A percentile compares a stretch with the other conserved stretches of the same genome.
Conservation (phyloP, 1,139 yeast species). For the Pichia sp. region DNA sequence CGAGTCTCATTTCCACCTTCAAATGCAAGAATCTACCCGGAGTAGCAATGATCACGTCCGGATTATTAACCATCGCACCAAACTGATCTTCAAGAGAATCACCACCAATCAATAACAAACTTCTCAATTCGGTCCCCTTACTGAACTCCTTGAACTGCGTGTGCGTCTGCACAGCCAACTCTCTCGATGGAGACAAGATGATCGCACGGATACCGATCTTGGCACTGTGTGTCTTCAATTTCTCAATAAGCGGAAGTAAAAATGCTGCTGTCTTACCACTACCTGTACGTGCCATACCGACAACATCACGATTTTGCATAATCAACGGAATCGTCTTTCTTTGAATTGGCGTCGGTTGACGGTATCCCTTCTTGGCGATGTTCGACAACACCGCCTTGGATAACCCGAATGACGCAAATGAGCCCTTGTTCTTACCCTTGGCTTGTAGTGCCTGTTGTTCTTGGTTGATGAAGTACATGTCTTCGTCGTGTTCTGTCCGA, state of each 20-base stretch:
- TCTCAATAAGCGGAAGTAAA: conserved; percentile 88
- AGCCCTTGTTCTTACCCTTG: conserved; percentile 55
- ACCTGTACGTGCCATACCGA: conserved; percentile 99
- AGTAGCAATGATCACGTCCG: conserved; percentile 94
- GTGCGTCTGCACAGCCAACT: conserved; percentile 88
- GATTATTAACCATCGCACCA: conserved; percentile 87
- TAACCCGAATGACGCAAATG: conserved; percentile 89
- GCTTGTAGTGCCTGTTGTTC: conserved; percentile 54
- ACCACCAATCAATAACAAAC: conserved; percentile 90
- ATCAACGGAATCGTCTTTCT: conserved; percentile 91
- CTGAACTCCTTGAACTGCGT: conserved; percentile 89
- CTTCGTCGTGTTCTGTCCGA: conserved; percentile 24
- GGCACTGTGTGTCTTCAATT: conserved; percentile 77
- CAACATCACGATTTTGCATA: conserved; percentile 87
- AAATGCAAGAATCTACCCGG: conserved; percentile 97
- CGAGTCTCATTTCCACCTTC: conserved; percentile 92
- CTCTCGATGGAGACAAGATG: conserved; percentile 90
- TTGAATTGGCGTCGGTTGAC: conserved; percentile 97
- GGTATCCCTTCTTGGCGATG: conserved; percentile 82
- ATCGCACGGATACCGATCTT: conserved; percentile 89
- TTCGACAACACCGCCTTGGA: conserved; percentile 69
- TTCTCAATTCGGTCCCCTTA: conserved; percentile 77
- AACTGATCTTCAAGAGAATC: conserved; percentile 97
- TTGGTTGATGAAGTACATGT: conserved; percentile 44
- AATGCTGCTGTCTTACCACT: conserved; percentile 99